Percentiles rank a stretch among this genome's conserved stretches.
Conservation (phyloP, 768 basidiomycete species). For the Psilocybe sp. region DNA sequence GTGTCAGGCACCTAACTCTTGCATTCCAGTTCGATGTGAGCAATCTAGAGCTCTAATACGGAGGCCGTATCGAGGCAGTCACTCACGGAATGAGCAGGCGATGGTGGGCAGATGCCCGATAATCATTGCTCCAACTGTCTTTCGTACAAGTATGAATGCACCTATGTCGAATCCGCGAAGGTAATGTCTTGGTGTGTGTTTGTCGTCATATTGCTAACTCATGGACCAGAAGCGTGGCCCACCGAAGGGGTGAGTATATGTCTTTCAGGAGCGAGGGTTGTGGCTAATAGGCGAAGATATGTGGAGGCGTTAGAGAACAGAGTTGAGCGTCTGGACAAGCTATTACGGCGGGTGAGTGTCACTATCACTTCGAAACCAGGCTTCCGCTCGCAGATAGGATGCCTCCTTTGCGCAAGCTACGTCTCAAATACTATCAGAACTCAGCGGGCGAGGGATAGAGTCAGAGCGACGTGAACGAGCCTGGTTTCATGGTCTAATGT, state of each 20-base stretch:
- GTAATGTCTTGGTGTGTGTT: conserved; percentile 30
- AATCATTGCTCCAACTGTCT: conserved; percentile 69
- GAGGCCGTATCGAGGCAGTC: background rate
- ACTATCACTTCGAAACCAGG: background rate
- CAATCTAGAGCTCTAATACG: conserved; percentile 20
- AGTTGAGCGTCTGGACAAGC: conserved; percentile 58
- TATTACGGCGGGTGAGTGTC: conserved; percentile 39
- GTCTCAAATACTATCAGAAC: too few species aligned
- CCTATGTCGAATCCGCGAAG: conserved; percentile 69
- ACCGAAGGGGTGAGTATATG: conserved; percentile 48
- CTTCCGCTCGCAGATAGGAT: background rate
- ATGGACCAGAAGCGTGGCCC: conserved; percentile 51
- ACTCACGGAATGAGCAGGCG: conserved; percentile 36
- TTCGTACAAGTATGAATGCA: conserved; percentile 61
- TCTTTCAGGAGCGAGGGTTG: background rate
- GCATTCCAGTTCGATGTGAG: conserved; percentile 56
- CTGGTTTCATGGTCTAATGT: too few species aligned
- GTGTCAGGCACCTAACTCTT: conserved; percentile 7
- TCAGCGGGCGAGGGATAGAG: too few species aligned
- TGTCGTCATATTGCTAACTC: conserved; percentile 7
- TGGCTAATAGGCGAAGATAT: conserved; percentile 32
- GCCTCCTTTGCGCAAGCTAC: too few species aligned
- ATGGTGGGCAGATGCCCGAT: conserved; percentile 68
- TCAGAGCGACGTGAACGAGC: too few species aligned
- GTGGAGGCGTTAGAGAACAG: conserved; percentile 62